Conservation (phyloP, 2,329 filamentous ascomycete genomes). For the Sphaerostilbella broomeana region DNA sequence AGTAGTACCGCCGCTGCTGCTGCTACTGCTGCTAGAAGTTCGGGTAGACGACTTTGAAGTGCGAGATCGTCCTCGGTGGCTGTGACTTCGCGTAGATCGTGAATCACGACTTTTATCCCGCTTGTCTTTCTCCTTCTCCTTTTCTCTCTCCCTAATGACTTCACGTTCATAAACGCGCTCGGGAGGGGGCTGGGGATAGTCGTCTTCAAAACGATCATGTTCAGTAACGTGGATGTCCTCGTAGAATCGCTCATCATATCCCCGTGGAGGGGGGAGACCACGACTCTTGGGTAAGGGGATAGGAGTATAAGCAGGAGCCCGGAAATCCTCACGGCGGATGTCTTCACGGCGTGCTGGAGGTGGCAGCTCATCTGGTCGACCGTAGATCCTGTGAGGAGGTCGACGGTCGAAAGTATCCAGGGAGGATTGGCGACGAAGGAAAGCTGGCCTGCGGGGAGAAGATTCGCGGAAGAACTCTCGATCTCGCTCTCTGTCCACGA, state of each 20-base stretch:
- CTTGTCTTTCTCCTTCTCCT: slow-evolving; percentile 20
- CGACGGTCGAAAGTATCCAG: slow-evolving; percentile 84
- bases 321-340: slow-evolving; percentile 41
- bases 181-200: slow-evolving; percentile 42
- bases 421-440: slow-evolving; percentile 78
- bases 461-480: slow-evolving; percentile 38
- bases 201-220: slow-evolving; percentile 62
- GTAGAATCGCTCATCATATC: slow-evolving; percentile 50
- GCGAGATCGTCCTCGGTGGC: slow-evolving; percentile 36
- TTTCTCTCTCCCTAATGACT: slow-evolving; percentile 39
- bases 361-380: slow-evolving; percentile 55
- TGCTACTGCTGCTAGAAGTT: slow-evolving; percentile 37
- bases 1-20: slow-evolving; percentile 42
- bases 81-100: slow-evolving; percentile 32
- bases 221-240: slow-evolving; percentile 65
- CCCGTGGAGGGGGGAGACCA: slow-evolving; percentile 52
- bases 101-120: slow-evolving; percentile 36
- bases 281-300: slow-evolving; percentile 62
- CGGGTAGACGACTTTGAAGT: slow-evolving; percentile 35
- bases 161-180: slow-evolving; percentile 58
- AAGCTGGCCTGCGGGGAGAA: slow-evolving; percentile 55
- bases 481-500: slow-evolving; percentile 51
- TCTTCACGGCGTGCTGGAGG: slow-evolving; percentile 47
- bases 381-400: slow-evolving; percentile 45
- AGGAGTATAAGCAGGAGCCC: slow-evolving; percentile 47